phyloP scores from a whole-genome alignment of 176 grass and related monocot genomes.

The Avena atlantica region DNA sequence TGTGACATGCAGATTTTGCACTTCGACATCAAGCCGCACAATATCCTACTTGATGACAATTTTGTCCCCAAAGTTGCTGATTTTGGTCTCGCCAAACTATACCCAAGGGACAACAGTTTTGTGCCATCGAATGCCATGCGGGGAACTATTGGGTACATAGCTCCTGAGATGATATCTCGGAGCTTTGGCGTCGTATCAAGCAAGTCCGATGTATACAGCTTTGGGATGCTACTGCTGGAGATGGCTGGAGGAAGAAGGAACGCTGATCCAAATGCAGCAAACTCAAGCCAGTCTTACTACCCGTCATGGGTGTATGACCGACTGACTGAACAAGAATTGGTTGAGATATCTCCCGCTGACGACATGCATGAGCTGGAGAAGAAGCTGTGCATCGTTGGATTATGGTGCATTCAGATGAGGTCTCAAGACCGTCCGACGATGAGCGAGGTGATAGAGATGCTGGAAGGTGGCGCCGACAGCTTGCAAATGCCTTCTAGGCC shows the following conservation, averaged over 20 bases:
- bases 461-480: conserved; percentile 20
- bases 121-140: not conserved
- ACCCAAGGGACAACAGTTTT: not conserved
- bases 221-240: not conserved
- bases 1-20: not conserved
- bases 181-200: not conserved
- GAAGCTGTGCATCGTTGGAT: conserved; percentile 48
- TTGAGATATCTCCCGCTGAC: not conserved
- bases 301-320: conserved; percentile 45
- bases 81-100: not conserved
- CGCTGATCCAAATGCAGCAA: not conserved
- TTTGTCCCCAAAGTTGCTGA: not conserved
- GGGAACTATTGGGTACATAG: conserved; percentile 4
- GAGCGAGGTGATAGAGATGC: conserved; percentile 53
- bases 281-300: conserved; percentile 45
- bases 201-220: not conserved
- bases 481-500: conserved; percentile 46
- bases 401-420: conserved; percentile 63
- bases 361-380: conserved; percentile 50
- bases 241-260: conserved; percentile 1
- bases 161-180: conserved; percentile 4
- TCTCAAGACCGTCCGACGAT: conserved; percentile 41
- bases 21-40: not conserved
- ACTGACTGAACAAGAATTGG: not conserved
- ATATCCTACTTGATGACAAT: not conserved